Conservation (phyloP, 2,329 filamentous ascomycete species). For the Beauveria pseudobassiana region DNA sequence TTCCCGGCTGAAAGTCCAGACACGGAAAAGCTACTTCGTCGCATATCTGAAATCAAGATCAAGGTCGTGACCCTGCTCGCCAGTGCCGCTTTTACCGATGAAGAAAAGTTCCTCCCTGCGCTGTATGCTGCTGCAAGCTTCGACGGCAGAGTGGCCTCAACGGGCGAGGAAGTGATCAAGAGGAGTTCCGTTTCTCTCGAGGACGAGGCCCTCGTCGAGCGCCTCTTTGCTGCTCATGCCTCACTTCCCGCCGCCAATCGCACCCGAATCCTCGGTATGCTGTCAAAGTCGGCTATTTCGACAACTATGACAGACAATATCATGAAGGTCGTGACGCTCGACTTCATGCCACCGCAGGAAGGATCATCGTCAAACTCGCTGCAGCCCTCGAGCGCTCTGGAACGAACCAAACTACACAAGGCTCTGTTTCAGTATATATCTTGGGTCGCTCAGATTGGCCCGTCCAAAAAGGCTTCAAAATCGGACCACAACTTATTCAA, state of each 20-base stretch:
- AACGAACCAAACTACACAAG: slow-evolving; percentile 70
- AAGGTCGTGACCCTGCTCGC: slow-evolving; percentile 65
- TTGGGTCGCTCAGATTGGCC: slow-evolving; percentile 73
- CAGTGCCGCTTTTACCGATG: slow-evolving; percentile 77
- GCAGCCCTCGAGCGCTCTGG: slow-evolving; percentile 50
- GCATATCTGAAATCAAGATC: slow-evolving; percentile 39
- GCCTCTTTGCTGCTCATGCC: slow-evolving; percentile 67
- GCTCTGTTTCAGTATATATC: slow-evolving; percentile 82
- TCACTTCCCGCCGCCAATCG: slow-evolving; percentile 65
- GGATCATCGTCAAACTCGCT: slow-evolving; percentile 16
- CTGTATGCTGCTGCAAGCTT: slow-evolving; percentile 76
- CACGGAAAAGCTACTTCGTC: slow-evolving; percentile 49
- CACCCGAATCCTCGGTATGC: slow-evolving; percentile 65
- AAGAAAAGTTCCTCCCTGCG: slow-evolving; percentile 76
- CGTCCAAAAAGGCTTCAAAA: slow-evolving; percentile 49
- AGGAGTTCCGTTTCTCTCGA: slow-evolving; percentile 70
- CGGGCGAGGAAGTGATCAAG: slow-evolving; percentile 87
- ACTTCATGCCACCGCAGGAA: slow-evolving; percentile 36
- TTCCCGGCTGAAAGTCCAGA: slow-evolving; percentile 38
- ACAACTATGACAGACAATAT: slow-evolving; percentile 63
- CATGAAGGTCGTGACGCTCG: slow-evolving; percentile 61
- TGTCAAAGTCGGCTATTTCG: slow-evolving; percentile 69
- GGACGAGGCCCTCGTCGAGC: slow-evolving; percentile 51
- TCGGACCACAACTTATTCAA: slow-evolving; percentile 61
- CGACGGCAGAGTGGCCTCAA: slow-evolving; percentile 72